Base-by-base conservation (phyloP, 2,329 filamentous ascomycete genomes). In the Scedosporium apiospermum region DNA sequence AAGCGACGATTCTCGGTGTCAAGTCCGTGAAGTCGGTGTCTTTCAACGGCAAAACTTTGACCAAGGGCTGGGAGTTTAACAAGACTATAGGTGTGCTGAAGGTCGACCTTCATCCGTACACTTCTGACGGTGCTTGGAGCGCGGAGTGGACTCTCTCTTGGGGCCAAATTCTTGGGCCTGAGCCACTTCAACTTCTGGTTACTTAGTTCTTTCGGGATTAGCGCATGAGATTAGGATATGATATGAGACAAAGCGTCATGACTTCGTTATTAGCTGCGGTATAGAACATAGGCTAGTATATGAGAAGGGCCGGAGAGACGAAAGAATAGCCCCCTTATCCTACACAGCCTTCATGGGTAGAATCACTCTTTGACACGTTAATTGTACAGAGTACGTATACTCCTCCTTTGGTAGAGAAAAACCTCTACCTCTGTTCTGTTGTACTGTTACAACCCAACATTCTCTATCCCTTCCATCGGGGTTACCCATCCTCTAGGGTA, bases 1-100 rank as follows among this genome's bases (percentile, higher is more conserved):
- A 86, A 64, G 77, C 89, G 44, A 89, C 85, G 0, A 71, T 91
- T 55, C 66, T 89, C 65, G 88, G 88, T 23, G 76, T 88, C 1
- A 64, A 71, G 3, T 66, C 71, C 67, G 67, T 78, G 41, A 70
- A 67, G 0, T 72, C 68, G n/a, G 81, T 89, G 1, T 74, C 72
- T 23, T 71, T 88, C 6, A 84, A 87, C 67, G 81, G 79, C 0
- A 65, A 71, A 38, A 63, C 65, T 1, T 66, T 89, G 9, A 71
- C 71, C 0, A 67, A 67, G 10, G 69, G 67, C 12, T 82, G 84
- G 72, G 69, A 68, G 0, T 86, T 82, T 65, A 76, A 85, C 68
- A 64, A 68, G 16, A 75, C 73, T 1, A 78, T 72, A 6, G 74
- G 78, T 23, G 76, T 80, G 1, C 69, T 89, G 67, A 76, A 71